Percentiles rank a stretch among this genome's conserved stretches.
phyloP scores from a whole-genome alignment of 139 green algal species.

The Tetradesmus obliquus region DNA sequence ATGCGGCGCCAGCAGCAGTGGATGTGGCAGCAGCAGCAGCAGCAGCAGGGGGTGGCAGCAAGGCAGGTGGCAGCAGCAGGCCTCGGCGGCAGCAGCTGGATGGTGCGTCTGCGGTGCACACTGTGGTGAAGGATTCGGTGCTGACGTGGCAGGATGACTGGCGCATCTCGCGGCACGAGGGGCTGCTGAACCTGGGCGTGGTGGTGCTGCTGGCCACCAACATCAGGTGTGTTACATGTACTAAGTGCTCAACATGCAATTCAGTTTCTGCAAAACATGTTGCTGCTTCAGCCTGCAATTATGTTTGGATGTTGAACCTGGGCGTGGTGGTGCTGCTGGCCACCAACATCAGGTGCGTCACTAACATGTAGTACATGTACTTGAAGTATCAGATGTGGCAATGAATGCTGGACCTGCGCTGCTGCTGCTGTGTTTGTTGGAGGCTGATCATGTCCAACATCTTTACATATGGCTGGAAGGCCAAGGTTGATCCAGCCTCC shows the following conservation, averaged over 20 bases:
- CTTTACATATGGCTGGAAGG: constrained; percentile 27
- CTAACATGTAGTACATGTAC: background rate
- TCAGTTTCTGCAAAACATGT: too few species aligned
- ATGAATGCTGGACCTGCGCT: background rate
- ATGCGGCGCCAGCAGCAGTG: background rate
- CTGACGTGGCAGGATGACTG: constrained; percentile 6
- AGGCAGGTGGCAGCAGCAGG: background rate
- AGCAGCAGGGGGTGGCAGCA: constrained; percentile 16
- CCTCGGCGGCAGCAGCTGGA: background rate
- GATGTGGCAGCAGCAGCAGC: background rate
- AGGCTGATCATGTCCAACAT: constrained; percentile 36
- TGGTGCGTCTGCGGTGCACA: constrained; percentile 29
- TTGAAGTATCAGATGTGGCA: too few species aligned
- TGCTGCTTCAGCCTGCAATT: too few species aligned
- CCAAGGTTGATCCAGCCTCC: background rate
- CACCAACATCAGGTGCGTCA: constrained; percentile 24
- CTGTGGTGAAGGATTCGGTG: constrained; percentile 21
- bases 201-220: constrained; percentile 43
- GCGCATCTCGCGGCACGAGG: constrained; percentile 11
- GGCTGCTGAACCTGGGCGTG: constrained; percentile 33
- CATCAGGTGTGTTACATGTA: constrained; percentile 1
- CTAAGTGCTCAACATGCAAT: background rate
- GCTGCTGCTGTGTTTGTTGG: background rate
- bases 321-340: constrained; percentile 27
- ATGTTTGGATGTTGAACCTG: constrained; percentile 19